Percentiles rank a stretch among this genome's conserved stretches.
Conservation (phyloP, 2,329 filamentous ascomycete genomes). For the Penicillium sp. region DNA sequence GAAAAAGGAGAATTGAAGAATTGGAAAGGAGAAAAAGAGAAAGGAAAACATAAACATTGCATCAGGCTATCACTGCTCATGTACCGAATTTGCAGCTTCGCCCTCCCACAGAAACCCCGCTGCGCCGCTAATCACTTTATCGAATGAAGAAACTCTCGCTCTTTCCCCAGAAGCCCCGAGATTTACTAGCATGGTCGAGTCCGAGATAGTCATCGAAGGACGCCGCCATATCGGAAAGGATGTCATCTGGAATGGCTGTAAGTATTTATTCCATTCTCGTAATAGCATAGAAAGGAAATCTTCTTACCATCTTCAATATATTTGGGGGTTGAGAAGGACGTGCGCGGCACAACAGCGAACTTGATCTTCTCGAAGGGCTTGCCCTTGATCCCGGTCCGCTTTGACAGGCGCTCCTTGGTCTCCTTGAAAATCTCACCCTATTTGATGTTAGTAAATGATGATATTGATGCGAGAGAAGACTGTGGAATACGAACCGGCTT, state of each 20-base stretch:
- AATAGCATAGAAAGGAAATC: constrained; percentile 7
- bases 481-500: constrained; percentile 67
- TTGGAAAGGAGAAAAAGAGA: constrained; percentile 3
- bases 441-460: constrained; percentile 18
- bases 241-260: constrained; percentile 43
- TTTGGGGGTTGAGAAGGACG: constrained; percentile 74
- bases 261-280: not conserved
- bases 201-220: constrained; percentile 75
- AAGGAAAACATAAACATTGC: constrained; percentile 21
- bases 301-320: constrained; percentile 85
- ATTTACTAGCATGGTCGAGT: constrained; percentile 67
- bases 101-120: constrained; percentile 24
- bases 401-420: constrained; percentile 92
- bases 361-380: constrained; percentile 99
- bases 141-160: constrained; percentile 69
- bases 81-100: constrained; percentile 23
- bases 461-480: not conserved
- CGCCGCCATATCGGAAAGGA: constrained; percentile 64
- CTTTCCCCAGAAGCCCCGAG: constrained; percentile 61
- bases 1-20: constrained; percentile 1
- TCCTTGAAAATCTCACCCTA: constrained; percentile 85
- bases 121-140: constrained; percentile 40
- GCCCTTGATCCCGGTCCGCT: constrained; percentile 91
- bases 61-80: constrained; percentile 25
- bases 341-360: constrained; percentile 77